Percentiles rank a stretch among this genome's conserved stretches.
phyloP scores from a whole-genome alignment of 768 basidiomycete genomes.

The Trichaptum fuscoviolaceum region DNA sequence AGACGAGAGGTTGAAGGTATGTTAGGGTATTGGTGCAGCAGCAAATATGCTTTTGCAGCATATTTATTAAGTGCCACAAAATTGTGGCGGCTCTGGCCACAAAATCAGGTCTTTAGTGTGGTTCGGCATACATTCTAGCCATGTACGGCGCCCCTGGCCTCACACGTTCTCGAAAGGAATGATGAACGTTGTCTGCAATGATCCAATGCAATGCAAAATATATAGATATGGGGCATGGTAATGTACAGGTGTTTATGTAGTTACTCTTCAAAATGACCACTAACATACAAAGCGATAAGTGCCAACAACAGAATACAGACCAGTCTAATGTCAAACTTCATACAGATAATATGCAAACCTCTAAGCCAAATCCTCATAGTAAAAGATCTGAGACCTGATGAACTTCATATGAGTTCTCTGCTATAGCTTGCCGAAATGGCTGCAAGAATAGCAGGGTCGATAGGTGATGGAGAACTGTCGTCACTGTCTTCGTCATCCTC shows the following conservation, averaged over 20 bases:
- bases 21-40: neutral
- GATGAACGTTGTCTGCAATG: neutral
- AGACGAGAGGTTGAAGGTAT: neutral
- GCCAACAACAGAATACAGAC: neutral
- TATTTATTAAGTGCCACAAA: neutral
- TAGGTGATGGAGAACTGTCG: neutral
- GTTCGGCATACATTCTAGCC: neutral
- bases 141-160: neutral
- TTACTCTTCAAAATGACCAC: neutral
- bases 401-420: neutral
- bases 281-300: neutral
- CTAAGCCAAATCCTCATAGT: neutral
- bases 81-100: neutral
- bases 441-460: neutral
- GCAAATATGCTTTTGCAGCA: neutral
- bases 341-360: neutral
- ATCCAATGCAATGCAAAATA: neutral
- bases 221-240: neutral
- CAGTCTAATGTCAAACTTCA: neutral
- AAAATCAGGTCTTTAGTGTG: neutral
- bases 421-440: neutral
- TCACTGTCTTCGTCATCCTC: constrained; percentile 11
- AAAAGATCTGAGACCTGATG: neutral
- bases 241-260: neutral
- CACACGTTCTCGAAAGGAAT: neutral